Evolutionary conservation across 352 stramenopile genomes (phyloP), one percentile per base, ranked within the genome.

Genomic region (Phytophthora melonis): DNA sequence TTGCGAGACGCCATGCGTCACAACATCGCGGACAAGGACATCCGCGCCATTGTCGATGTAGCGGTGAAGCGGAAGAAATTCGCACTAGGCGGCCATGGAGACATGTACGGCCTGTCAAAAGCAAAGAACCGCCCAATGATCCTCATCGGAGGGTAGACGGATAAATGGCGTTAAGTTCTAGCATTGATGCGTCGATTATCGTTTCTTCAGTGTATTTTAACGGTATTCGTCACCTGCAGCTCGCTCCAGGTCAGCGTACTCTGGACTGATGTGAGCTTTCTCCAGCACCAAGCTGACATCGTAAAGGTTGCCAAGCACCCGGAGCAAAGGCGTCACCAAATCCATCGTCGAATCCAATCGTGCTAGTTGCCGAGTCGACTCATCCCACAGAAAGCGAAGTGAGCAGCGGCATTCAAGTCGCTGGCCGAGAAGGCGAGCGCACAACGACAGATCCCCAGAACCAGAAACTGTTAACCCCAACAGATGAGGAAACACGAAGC

Each of bases 91-190:
- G 98, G 98, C 43, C 97, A 99, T 81, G 91, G 83, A n/a, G 90
- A 98, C 84, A 98, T 98, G 81, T 90, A 97, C 45, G 89, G 90
- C 34, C 94, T 97, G 70, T 95, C 97, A 36, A 95, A 92, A 39
- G 82, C 84, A 16, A 92, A 97, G 74, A 99, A 99, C 84, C 88
- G 97, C 21, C 97, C 97, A 25, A 99, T 99, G 98, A 98, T 98
- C 62, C 83, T 98, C 55, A 99, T 99, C 80, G 98, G 98, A 47
- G 98, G 98, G 43, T 99, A 87, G 74, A 57, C 4, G 34, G 59
- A 45, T 27, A 19, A 63, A 53, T 32, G 36, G 36, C 3, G 1
- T 25, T 25, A 25, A 25, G 23, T 25, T 45, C 8, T 16, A 16
- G 5, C 36, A 13, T 45, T 13, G 10, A 45, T 45, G 36, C 27